These are phyloP conservation scores for Leishmania mexicana DNA, from an alignment of 208 protist genomes.

Conservation along the genomic window DNA sequence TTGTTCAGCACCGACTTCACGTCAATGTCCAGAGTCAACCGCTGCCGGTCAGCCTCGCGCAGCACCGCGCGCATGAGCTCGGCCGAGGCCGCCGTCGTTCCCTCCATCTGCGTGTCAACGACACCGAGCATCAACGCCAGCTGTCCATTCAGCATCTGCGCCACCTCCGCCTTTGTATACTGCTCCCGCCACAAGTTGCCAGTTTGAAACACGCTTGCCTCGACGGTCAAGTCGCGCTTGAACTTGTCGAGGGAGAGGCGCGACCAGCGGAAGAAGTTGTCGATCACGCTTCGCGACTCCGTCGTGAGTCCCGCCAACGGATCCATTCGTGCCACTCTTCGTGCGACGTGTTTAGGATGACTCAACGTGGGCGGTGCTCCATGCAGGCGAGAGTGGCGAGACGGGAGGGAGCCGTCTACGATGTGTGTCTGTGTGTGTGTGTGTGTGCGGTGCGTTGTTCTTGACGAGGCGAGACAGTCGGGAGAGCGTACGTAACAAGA, in stretches of 20 bases:
- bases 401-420: not conserved
- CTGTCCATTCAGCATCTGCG: slow-evolving; percentile 58
- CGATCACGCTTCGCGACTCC: slow-evolving; percentile 52
- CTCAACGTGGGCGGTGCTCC: not conserved
- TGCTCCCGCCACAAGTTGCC: slow-evolving; percentile 60
- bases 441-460: not conserved
- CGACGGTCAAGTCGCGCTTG: slow-evolving; percentile 58
- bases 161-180: slow-evolving; percentile 54
- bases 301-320: slow-evolving; percentile 53
- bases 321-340: slow-evolving; percentile 19
- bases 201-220: slow-evolving; percentile 52
- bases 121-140: slow-evolving; percentile 55
- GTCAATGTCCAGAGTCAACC: slow-evolving; percentile 55
- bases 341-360: not conserved
- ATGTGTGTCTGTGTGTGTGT: not conserved
- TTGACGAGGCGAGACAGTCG: not conserved
- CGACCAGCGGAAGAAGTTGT: slow-evolving; percentile 70
- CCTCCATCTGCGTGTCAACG: slow-evolving; percentile 55
- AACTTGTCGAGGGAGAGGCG: slow-evolving; percentile 66
- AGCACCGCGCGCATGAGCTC: slow-evolving; percentile 73
- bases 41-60: slow-evolving; percentile 69
- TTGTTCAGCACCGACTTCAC: slow-evolving; percentile 54
- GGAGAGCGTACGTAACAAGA: not conserved
- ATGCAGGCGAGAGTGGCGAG: not conserved
- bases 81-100: slow-evolving; percentile 45